These are phyloP conservation scores for Entamoeba dispar DNA, from an alignment of 208 protist genomes.

Conservation along the genomic window DNA sequence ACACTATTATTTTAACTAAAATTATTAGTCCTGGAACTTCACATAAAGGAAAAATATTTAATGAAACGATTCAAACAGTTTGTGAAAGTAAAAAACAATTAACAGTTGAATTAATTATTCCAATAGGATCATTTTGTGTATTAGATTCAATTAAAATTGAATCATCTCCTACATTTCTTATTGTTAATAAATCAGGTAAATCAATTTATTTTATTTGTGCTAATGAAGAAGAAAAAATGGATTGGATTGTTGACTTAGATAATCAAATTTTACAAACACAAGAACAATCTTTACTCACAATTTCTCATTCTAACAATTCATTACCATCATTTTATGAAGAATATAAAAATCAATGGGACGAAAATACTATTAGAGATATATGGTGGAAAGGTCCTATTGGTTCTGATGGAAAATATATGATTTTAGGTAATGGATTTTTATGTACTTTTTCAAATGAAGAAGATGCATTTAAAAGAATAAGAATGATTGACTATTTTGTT, in stretches of 20 bases:
- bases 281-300: neutral
- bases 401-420: neutral
- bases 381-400: neutral
- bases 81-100: neutral
- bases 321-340: neutral
- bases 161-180: neutral
- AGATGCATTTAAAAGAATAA: neutral
- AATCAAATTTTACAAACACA: neutral
- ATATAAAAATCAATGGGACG: neutral
- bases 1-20: neutral
- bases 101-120: neutral
- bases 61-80: neutral
- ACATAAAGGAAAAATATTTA: neutral
- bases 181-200: neutral
- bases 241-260: neutral
- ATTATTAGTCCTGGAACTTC: neutral
- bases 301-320: neutral
- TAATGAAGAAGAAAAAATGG: neutral
- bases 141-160: neutral
- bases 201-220: neutral
- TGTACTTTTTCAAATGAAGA: neutral
- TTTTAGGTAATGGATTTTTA: neutral
- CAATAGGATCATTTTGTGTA: neutral
- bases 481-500: neutral
- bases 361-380: neutral